These are phyloP conservation scores for Blastocystis sp. DNA, from an alignment of 352 stramenopile species.

Conservation along the genomic window DNA sequence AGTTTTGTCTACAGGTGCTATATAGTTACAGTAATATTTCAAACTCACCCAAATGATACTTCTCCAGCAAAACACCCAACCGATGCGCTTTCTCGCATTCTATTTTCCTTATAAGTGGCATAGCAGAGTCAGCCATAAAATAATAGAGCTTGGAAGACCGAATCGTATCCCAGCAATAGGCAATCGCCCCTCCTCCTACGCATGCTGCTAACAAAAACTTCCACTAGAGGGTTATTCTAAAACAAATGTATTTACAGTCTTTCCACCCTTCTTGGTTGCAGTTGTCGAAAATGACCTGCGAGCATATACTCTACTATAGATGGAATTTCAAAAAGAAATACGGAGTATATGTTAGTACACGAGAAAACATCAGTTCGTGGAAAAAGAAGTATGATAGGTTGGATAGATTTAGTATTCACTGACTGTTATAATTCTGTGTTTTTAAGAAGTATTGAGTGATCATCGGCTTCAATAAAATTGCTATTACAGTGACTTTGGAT, in stretches of 20 bases:
- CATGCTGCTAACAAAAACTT: slow-evolving; percentile 5
- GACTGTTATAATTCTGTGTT: too few relatives aligned
- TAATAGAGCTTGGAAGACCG: slow-evolving; percentile 9
- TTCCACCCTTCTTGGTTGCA: neutral
- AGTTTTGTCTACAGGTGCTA: slow-evolving; percentile 30
- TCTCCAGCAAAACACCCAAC: slow-evolving; percentile 33
- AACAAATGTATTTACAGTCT: neutral
- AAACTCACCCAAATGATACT: slow-evolving; percentile 52
- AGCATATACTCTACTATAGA: neutral
- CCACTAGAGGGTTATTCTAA: neutral
- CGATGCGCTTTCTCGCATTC: slow-evolving; percentile 52
- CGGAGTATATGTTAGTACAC: neutral
- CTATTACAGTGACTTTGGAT: neutral
- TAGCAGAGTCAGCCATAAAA: slow-evolving; percentile 19
- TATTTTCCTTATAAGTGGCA: slow-evolving; percentile 38
- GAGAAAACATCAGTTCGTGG: neutral
- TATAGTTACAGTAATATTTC: neutral
- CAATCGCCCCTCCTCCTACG: neutral
- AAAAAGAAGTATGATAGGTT: neutral
- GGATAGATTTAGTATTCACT: too few relatives aligned
- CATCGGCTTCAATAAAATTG: neutral
- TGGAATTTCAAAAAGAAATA: neutral
- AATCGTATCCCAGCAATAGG: slow-evolving; percentile 52
- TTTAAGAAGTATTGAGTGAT: neutral
- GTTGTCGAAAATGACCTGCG: neutral